phyloP scores from a whole-genome alignment of 108 stramenopile species.

The Cyclotella cryptica region DNA sequence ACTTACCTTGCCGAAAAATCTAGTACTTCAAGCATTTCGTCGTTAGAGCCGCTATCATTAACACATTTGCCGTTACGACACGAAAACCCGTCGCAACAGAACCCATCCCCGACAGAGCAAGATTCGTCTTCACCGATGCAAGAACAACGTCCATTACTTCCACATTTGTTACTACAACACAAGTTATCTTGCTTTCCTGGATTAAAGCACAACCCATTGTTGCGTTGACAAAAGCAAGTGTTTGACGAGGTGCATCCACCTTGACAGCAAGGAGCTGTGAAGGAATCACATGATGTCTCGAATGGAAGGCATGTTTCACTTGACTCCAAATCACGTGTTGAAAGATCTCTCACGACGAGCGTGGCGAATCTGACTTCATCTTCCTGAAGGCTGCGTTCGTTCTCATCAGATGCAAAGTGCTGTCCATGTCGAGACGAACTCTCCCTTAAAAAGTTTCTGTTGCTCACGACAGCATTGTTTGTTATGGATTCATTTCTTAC shows the following conservation, averaged over 20 bases:
- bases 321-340: neutral
- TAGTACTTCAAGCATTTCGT: neutral
- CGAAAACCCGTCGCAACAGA: constrained; percentile 21
- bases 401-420: neutral
- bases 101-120: constrained; percentile 21
- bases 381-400: neutral
- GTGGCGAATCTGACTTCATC: neutral
- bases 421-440: neutral
- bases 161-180: constrained; percentile 32
- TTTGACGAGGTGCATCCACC: constrained; percentile 23
- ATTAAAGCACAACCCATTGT: constrained; percentile 33
- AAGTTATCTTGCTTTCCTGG: constrained; percentile 20
- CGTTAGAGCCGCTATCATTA: neutral
- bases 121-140: constrained; percentile 16
- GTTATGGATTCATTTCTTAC: too few species aligned
- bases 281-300: constrained; percentile 18
- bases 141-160: constrained; percentile 18
- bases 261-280: constrained; percentile 25
- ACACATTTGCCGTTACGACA: constrained; percentile 23
- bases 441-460: constrained; percentile 9
- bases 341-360: neutral
- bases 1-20: neutral
- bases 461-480: neutral
- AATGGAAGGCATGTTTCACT: constrained; percentile 16
- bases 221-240: constrained; percentile 26